These are phyloP conservation scores for Spathaspora hagerdaliae DNA, from an alignment of 805 yeast genomes.

Conservation along the genomic window DNA sequence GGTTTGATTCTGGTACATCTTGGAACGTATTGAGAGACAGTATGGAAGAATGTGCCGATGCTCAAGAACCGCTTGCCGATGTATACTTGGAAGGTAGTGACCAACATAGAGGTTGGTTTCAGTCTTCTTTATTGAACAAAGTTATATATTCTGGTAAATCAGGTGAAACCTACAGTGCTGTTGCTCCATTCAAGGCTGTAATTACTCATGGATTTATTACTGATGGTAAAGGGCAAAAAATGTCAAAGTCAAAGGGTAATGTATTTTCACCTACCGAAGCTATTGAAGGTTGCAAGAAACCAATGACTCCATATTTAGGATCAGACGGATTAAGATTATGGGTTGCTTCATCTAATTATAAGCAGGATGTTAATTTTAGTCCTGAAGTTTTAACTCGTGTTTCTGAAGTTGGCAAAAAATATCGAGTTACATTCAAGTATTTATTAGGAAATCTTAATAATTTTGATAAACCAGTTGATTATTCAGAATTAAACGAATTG, in stretches of 20 bases:
- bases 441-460: conserved; percentile 71
- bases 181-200: conserved; percentile 64
- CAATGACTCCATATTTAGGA: conserved; percentile 60
- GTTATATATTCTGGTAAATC: conserved; percentile 44
- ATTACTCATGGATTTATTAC: conserved; percentile 92
- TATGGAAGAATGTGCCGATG: conserved; percentile 26
- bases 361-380: conserved; percentile 74
- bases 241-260: conserved; percentile 93
- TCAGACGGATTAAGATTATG: conserved; percentile 88
- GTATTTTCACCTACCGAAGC: conserved; percentile 66
- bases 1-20: conserved; percentile 97
- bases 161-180: conserved; percentile 22
- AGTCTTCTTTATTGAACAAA: conserved; percentile 81
- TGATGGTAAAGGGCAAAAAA: conserved; percentile 81
- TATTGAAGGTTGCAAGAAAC: conserved; percentile 53
- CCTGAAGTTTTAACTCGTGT: conserved; percentile 70
- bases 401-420: conserved; percentile 74
- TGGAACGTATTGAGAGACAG: conserved; percentile 64
- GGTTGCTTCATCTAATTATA: conserved; percentile 86
- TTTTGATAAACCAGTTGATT: conserved; percentile 32
- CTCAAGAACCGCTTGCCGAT: conserved; percentile 49
- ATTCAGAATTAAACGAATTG: conserved; percentile 32
- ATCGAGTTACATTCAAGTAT: conserved; percentile 77
- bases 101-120: conserved; percentile 99
- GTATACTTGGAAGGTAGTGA: conserved; percentile 96